These are phyloP conservation scores for Paramecium primaurelia DNA, from an alignment of 73 alveolate genomes.

Conservation along the genomic window DNA sequence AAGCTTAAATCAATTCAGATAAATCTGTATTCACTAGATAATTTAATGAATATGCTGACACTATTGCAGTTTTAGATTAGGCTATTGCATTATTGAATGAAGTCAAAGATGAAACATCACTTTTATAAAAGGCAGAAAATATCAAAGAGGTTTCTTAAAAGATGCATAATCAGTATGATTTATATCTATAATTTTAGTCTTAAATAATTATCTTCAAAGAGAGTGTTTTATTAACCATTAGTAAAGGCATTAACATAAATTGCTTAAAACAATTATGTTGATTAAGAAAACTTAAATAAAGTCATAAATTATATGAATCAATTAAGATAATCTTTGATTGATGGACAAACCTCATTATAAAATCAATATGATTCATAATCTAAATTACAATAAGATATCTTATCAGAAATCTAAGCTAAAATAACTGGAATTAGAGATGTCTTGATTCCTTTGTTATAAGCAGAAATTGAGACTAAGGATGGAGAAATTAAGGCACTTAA, in stretches of 20 bases:
- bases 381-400: not conserved
- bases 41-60: constrained; percentile 9
- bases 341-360: constrained; percentile 4
- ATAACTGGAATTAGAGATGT: not conserved
- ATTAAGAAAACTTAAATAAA: constrained; percentile 43
- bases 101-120: constrained; percentile 26
- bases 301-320: not conserved
- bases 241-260: not conserved
- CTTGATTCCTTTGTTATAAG: not conserved
- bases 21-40: not conserved
- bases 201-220: not conserved
- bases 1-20: constrained; percentile 5
- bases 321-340: constrained; percentile 4
- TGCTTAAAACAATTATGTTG: constrained; percentile 6
- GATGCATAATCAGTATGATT: not conserved
- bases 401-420: constrained; percentile 18
- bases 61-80: constrained; percentile 19
- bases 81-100: constrained; percentile 9
- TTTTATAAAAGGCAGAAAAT: not conserved
- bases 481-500: constrained; percentile 36
- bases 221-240: constrained; percentile 42
- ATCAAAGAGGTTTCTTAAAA: not conserved
- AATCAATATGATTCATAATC: constrained; percentile 1
- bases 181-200: not conserved
- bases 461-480: constrained; percentile 14